These are phyloP conservation scores for Periconia macrospinosa DNA, from an alignment of 2,329 filamentous ascomycete species.

Conservation along the genomic window DNA sequence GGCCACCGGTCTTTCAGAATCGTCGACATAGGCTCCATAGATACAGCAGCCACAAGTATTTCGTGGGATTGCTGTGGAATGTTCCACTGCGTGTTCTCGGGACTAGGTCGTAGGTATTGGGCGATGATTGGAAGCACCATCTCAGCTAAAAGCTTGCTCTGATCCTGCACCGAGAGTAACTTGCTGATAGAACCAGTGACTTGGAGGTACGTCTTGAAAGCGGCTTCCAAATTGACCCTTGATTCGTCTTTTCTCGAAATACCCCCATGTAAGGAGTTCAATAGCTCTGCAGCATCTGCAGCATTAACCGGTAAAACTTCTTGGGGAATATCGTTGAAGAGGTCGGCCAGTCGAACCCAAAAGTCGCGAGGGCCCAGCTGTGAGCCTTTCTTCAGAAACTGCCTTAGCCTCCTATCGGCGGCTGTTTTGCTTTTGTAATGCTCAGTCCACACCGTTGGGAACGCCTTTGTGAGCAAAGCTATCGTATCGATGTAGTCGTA, in stretches of 20 bases:
- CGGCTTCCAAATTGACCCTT: constrained; percentile 65
- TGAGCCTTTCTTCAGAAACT: constrained; percentile 81
- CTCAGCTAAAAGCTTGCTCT: constrained; percentile 48
- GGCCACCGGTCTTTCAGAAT: constrained; percentile 64
- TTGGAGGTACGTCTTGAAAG: constrained; percentile 76
- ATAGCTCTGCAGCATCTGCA: constrained; percentile 62
- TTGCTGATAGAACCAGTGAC: constrained; percentile 55
- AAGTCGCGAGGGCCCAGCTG: constrained; percentile 72
- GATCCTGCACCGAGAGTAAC: constrained; percentile 47
- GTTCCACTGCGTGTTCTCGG: constrained; percentile 54
- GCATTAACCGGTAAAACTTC: constrained; percentile 57
- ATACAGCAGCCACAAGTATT: constrained; percentile 47
- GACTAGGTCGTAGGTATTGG: constrained; percentile 55
- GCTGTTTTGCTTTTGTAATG: constrained; percentile 62
- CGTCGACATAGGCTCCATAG: constrained; percentile 46
- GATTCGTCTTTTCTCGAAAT: constrained; percentile 75
- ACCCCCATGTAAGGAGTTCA: constrained; percentile 70
- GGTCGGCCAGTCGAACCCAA: constrained; percentile 68
- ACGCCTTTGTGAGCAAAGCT: constrained; percentile 63
- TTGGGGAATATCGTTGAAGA: constrained; percentile 62
- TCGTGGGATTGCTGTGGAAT: constrained; percentile 47
- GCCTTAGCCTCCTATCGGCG: constrained; percentile 61
- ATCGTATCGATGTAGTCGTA: constrained; percentile 70
- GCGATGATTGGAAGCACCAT: constrained; percentile 56
- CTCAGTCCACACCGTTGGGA: constrained; percentile 74